phyloP scores from a whole-genome alignment of 768 basidiomycete genomes.

The Stropharia rugosoannulata region DNA sequence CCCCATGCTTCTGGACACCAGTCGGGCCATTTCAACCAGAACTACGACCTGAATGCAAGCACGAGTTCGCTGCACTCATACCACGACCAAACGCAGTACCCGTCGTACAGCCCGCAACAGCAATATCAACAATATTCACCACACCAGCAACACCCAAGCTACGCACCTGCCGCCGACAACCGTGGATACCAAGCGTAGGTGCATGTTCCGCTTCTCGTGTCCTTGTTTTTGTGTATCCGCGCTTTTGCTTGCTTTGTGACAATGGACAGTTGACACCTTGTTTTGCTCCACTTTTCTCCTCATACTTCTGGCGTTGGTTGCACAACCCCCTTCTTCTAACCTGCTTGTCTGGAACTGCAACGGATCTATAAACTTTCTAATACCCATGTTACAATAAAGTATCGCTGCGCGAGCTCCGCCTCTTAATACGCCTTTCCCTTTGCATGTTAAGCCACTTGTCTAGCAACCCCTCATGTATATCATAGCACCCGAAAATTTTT shows the following conservation, averaged over 20 bases:
- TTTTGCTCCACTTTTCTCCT: no score
- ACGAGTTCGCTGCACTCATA: slow-evolving; percentile 7
- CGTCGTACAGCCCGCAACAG: slow-evolving; percentile 1
- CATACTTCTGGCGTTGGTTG: background rate
- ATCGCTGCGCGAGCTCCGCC: no score
- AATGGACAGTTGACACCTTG: no score
- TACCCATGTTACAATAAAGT: no score
- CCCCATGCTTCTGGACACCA: background rate
- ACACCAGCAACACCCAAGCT: slow-evolving; percentile 3
- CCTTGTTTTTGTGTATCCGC: no score
- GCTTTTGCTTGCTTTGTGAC: no score
- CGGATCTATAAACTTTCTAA: no score
- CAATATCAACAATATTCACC: background rate
- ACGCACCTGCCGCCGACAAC: background rate
- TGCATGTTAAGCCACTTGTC: no score
- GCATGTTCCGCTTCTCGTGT: no score
- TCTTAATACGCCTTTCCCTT: no score
- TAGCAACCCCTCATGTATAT: no score
- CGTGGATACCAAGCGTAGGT: background rate
- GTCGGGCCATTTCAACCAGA: slow-evolving; percentile 1
- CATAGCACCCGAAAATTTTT: no score
- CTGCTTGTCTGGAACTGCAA: background rate
- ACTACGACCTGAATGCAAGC: slow-evolving; percentile 2
- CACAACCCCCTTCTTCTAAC: background rate
- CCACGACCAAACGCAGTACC: slow-evolving; percentile 3